These are phyloP conservation scores for Fraxinus paxiana DNA, from an alignment of 305 asterid species.

Conservation along the genomic window DNA sequence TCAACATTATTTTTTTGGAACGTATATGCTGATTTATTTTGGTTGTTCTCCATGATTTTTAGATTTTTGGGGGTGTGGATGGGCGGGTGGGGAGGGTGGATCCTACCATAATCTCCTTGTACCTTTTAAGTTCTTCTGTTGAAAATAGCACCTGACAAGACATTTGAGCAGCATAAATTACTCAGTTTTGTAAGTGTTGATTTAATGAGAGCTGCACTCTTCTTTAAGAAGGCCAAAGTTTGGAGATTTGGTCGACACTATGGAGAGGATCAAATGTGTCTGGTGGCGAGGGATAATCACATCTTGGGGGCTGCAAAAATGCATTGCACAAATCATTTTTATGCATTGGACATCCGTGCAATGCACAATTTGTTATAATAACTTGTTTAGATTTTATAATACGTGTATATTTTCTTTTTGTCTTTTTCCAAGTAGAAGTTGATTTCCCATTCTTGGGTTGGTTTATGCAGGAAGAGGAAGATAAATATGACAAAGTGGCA, in stretches of 20 bases:
- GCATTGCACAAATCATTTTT: neutral
- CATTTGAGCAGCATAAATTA: neutral
- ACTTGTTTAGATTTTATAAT: neutral
- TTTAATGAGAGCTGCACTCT: neutral
- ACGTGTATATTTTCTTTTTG: neutral
- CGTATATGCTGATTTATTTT: neutral
- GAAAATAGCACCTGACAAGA: neutral
- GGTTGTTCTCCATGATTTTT: neutral
- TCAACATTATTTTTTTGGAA: neutral
- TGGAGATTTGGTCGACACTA: neutral
- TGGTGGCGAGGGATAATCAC: neutral
- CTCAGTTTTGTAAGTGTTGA: neutral
- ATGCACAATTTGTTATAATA: neutral
- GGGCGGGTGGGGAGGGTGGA: neutral
- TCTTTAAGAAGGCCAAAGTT: neutral
- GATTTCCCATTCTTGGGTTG: neutral
- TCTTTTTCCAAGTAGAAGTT: neutral
- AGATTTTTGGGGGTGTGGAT: neutral
- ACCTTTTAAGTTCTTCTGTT: neutral
- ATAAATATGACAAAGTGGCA: conserved; percentile 81
- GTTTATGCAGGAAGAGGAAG: conserved; percentile 74
- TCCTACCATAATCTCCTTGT: neutral
- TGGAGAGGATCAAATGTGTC: neutral
- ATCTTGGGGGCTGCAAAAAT: neutral
- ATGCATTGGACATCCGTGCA: neutral